These are phyloP conservation scores for Plectosphaerella sp. DNA, from an alignment of 2,329 filamentous ascomycete species.

Conservation along the genomic window DNA sequence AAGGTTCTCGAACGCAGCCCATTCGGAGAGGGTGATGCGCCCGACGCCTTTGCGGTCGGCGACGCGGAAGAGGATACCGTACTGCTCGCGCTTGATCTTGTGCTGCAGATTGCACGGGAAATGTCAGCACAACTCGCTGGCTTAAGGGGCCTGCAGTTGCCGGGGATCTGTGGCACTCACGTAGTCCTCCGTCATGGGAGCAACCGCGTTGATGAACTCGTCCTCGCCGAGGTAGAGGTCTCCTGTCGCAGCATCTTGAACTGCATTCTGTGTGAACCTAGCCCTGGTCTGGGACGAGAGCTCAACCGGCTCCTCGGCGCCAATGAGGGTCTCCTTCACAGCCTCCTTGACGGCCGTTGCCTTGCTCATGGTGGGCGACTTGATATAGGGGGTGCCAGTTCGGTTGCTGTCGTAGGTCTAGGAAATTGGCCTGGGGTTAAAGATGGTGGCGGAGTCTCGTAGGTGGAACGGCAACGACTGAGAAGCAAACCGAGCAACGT, in stretches of 20 bases:
- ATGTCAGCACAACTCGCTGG: not conserved
- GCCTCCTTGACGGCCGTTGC: constrained; percentile 56
- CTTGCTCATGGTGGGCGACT: constrained; percentile 30
- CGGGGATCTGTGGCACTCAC: constrained; percentile 50
- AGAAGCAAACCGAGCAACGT: too few relatives aligned
- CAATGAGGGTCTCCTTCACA: constrained; percentile 77
- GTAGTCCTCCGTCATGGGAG: constrained; percentile 83
- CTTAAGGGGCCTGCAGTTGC: not conserved
- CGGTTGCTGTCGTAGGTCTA: too few relatives aligned
- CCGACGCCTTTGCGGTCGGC: constrained; percentile 76
- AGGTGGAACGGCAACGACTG: too few relatives aligned
- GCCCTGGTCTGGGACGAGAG: constrained; percentile 71
- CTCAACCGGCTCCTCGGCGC: constrained; percentile 51
- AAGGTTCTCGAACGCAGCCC: constrained; percentile 90
- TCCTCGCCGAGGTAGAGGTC: constrained; percentile 77
- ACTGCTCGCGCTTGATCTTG: constrained; percentile 96
- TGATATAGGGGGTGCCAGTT: too few relatives aligned
- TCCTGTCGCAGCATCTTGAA: constrained; percentile 68
- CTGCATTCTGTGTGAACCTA: constrained; percentile 72
- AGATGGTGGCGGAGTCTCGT: too few relatives aligned
- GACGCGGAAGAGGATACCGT: constrained; percentile 86
- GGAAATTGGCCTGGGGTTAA: too few relatives aligned
- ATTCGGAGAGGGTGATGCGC: constrained; percentile 76
- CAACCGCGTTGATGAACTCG: constrained; percentile 89
- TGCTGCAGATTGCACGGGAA: constrained; percentile 53